These are phyloP conservation scores for Yamadazyma nakazawae DNA, from an alignment of 805 yeast genomes.

Conservation along the genomic window DNA sequence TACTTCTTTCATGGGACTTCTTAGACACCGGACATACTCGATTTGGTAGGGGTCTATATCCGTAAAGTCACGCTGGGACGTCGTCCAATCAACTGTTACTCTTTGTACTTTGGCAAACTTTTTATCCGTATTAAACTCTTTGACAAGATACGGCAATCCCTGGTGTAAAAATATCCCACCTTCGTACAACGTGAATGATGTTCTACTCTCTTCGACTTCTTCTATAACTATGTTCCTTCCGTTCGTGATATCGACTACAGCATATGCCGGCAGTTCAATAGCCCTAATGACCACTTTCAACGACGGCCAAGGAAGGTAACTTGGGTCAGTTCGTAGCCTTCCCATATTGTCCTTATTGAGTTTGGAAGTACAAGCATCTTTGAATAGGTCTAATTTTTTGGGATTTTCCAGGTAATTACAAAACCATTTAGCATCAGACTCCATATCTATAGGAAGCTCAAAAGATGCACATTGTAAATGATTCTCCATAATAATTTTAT, in stretches of 20 bases:
- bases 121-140: constrained; percentile 78
- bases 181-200: constrained; percentile 82
- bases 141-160: constrained; percentile 83
- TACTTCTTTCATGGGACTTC: constrained; percentile 18
- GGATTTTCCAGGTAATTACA: constrained; percentile 12
- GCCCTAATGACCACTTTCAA: constrained; percentile 75
- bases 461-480: constrained; percentile 95
- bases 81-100: constrained; percentile 92
- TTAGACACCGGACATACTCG: constrained; percentile 57
- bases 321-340: constrained; percentile 31
- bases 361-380: constrained; percentile 34
- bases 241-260: constrained; percentile 87
- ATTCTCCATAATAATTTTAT: constrained; percentile 56
- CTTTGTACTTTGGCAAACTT: constrained; percentile 80
- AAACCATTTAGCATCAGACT: constrained; percentile 58
- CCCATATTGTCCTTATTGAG: constrained; percentile 33
- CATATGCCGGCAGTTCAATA: constrained; percentile 74
- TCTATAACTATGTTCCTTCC: constrained; percentile 77
- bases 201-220: constrained; percentile 83
- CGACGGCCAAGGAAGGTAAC: constrained; percentile 80
- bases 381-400: constrained; percentile 15
- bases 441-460: constrained; percentile 64
- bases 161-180: constrained; percentile 95
- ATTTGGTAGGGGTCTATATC: constrained; percentile 85
- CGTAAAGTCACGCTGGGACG: constrained; percentile 87